Percentiles rank a stretch among this genome's conserved stretches.
These are phyloP conservation scores for Protomyces lactucae-debilis DNA, from an alignment of 1,139 yeast genomes.

Conservation along the genomic window DNA sequence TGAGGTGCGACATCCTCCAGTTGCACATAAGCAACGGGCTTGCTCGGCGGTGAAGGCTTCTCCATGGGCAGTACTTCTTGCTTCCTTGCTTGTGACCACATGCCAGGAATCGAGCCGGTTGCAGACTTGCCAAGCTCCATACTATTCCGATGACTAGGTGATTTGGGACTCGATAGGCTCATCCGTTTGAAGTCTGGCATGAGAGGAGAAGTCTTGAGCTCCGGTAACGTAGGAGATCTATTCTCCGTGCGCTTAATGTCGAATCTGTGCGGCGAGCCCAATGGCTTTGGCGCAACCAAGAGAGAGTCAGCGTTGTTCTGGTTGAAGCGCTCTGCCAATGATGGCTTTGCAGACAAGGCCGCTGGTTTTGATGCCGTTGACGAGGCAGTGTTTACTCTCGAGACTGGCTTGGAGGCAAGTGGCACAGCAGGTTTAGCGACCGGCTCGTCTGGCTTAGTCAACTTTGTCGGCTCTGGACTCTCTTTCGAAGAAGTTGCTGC, in stretches of 20 bases:
- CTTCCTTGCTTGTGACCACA: background rate
- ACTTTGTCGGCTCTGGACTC: background rate
- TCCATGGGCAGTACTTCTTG: background rate
- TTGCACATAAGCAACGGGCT: background rate
- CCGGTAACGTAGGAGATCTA: background rate
- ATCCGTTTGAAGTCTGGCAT: background rate
- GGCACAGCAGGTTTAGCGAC: no score
- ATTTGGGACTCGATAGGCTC: background rate
- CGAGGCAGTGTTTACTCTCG: no score
- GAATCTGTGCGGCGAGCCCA: background rate
- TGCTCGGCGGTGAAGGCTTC: background rate
- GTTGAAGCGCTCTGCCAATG: background rate
- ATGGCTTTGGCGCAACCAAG: background rate
- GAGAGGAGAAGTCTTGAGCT: background rate
- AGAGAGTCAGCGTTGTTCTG: background rate
- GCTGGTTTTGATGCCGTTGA: no score
- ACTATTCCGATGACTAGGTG: background rate
- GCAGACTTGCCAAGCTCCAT: background rate
- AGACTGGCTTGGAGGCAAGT: no score
- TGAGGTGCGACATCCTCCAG: background rate
- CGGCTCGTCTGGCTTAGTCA: background rate
- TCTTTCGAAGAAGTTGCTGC: background rate
- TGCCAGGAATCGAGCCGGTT: background rate
- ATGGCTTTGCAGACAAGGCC: background rate
- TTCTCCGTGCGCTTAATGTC: background rate